Base-by-base conservation (phyloP, 176 grass and related monocot species). In the Tuctoria greenei region DNA sequence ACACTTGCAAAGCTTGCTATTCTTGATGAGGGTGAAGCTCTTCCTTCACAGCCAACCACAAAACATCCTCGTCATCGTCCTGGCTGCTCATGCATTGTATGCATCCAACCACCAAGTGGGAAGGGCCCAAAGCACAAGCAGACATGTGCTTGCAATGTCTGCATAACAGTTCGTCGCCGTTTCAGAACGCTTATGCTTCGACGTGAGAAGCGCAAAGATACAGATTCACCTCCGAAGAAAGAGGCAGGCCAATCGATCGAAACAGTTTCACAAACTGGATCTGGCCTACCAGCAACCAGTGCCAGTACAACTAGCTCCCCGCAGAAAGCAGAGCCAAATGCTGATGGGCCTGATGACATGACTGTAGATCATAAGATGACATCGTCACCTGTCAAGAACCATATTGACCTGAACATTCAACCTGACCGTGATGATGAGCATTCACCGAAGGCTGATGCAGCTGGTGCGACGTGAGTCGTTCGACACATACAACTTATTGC, bases 351-450 rank as follows among this genome's bases (percentile, higher is more conserved):
- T 47, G 82, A 74, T 68, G 85, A 94, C 59, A 84, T 83, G 71
- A 84, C 51, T 5, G 42, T 66, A 3, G 93, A 95, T 56, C 67
- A 81, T 77, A 95, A 72, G 69, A 90, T 64, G 71, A 75, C 79
- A 46, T 95, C 89, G 18, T 99, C 96, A 61, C 92, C 92, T 16
- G 66, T 95, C n/a, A 99, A 95, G 86, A 90, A 93, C 41, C 91
- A 99, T 81, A 99, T 99, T 77, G 96, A 99, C 84, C 82, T 99
- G 46, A 99, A 99, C 80, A 99, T 88, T 42, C 96, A 99, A 42
- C 96, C 96, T 43, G 96, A 99, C 64, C 85, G 92, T 70, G 96
- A 99, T 31, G 96, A 99, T 18, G 96, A 99, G 16, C 86, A 81
- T 12, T 99, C 96, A 7, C 96, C 96, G 10, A 99, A 92, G 75